A percentile compares a stretch with the other conserved stretches of the same genome.
Conservation (phyloP, 2,329 filamentous ascomycete species). For the Phialemonium atrogriseum region DNA sequence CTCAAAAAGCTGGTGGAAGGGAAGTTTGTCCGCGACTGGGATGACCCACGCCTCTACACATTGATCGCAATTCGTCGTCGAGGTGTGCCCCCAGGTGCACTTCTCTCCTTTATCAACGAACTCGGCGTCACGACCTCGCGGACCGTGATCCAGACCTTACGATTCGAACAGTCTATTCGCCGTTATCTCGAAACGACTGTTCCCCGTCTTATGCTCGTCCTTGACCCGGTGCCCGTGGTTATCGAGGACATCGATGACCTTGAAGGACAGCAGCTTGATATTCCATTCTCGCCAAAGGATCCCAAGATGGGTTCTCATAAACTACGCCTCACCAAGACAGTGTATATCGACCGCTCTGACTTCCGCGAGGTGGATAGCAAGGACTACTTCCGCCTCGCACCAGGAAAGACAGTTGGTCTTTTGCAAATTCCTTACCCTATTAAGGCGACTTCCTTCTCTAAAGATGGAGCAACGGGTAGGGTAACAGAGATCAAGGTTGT, state of each 20-base stretch:
- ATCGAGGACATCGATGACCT: slow-evolving; percentile 74
- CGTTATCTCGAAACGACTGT: slow-evolving; percentile 83
- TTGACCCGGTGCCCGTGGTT: slow-evolving; percentile 75
- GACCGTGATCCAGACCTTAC: slow-evolving; percentile 68
- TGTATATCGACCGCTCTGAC: slow-evolving; percentile 79
- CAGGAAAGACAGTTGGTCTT: no score
- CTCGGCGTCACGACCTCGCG: slow-evolving; percentile 80
- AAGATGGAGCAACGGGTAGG: slow-evolving; percentile 52
- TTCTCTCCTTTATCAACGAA: slow-evolving; percentile 84
- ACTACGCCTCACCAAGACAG: slow-evolving; percentile 61
- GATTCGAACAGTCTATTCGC: slow-evolving; percentile 80
- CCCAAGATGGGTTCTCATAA: slow-evolving; percentile 55
- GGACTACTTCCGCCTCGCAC: slow-evolving; percentile 72
- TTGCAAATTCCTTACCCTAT: slow-evolving; percentile 64
- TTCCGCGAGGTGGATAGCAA: slow-evolving; percentile 65
- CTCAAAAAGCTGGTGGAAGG: slow-evolving; percentile 72
- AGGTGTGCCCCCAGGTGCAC: slow-evolving; percentile 79
- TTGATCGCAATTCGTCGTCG: slow-evolving; percentile 75
- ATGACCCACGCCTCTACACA: slow-evolving; percentile 85
- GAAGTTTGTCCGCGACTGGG: slow-evolving; percentile 76
- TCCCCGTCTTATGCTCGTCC: slow-evolving; percentile 79
- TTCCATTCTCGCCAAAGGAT: no score
- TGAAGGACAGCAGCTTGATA: slow-evolving; percentile 58
- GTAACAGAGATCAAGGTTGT: slow-evolving; percentile 59
- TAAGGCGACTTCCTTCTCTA: slow-evolving; percentile 58